Percentiles rank a stretch among this genome's conserved stretches.
Conservation (phyloP, 2,329 filamentous ascomycete species). For the Sarocladium brachiariae region DNA sequence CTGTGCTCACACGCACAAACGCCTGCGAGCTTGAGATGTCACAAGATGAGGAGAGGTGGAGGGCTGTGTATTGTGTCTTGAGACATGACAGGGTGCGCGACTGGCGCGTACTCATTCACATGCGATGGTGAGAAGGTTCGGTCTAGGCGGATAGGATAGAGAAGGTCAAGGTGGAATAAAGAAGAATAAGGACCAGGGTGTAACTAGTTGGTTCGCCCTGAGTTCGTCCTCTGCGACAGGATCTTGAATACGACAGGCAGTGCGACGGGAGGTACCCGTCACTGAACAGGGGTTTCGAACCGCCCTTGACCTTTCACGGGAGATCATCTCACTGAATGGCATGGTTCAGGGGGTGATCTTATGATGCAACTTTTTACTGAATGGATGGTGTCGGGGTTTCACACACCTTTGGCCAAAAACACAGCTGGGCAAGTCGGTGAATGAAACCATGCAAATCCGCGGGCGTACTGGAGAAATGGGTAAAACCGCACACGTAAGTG, state of each 20-base stretch:
- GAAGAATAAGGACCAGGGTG: not conserved
- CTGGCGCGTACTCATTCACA: too few relatives aligned
- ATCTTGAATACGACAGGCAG: constrained; percentile 7
- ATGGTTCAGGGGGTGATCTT: not conserved
- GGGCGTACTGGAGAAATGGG: too few relatives aligned
- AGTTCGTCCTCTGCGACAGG: not conserved
- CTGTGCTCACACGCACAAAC: not conserved
- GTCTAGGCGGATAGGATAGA: not conserved
- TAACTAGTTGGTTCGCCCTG: not conserved
- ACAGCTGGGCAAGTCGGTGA: not conserved
- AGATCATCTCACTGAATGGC: not conserved
- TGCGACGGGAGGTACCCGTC: constrained; percentile 1
- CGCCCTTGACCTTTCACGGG: not conserved
- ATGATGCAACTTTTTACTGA: not conserved
- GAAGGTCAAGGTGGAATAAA: not conserved
- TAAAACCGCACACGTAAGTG: not conserved
- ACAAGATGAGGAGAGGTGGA: not conserved
- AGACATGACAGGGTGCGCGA: not conserved
- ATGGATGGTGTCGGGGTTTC: not conserved
- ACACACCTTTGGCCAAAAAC: not conserved
- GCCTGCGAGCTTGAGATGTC: not conserved
- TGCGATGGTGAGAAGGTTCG: not conserved
- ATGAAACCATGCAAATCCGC: not conserved
- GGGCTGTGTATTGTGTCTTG: not conserved
- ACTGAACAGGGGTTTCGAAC: not conserved